Evolutionary conservation across 768 basidiomycete genomes (phyloP).

Genomic region (Leccinum arenicola): DNA sequence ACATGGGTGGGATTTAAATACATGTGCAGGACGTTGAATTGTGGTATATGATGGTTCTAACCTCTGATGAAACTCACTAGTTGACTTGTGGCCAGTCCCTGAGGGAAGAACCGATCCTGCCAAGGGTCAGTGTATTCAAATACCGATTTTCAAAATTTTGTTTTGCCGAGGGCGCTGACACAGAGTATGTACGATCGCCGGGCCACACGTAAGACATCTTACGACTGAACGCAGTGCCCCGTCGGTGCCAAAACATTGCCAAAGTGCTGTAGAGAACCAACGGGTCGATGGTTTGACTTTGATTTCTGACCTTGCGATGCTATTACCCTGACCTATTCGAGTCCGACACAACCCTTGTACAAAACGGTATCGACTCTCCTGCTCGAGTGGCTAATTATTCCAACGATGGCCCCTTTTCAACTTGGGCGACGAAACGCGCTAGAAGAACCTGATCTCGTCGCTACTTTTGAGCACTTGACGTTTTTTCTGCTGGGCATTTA

Average conservation of each 20-base stretch:
- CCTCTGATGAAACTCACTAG: too few species aligned
- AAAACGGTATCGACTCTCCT: background rate
- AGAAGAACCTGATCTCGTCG: background rate
- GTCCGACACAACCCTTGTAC: background rate
- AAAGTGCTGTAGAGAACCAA: background rate
- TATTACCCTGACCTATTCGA: background rate
- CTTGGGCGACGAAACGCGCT: conserved; percentile 15
- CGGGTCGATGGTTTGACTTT: background rate
- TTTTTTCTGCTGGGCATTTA: conserved; percentile 19
- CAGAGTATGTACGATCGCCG: background rate
- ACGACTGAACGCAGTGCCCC: background rate
- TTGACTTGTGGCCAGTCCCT: too few species aligned
- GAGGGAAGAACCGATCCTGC: too few species aligned
- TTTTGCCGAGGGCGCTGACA: background rate
- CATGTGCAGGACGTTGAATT: too few species aligned
- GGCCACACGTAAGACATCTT: background rate
- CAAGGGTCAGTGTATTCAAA: background rate
- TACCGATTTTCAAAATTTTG: background rate
- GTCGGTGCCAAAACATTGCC: background rate
- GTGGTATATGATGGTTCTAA: too few species aligned
- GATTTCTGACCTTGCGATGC: background rate
- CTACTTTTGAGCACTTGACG: background rate
- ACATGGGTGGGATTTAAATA: too few species aligned
- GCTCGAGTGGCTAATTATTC: background rate
- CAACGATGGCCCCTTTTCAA: conserved; percentile 12